Base-by-base conservation (phyloP, 2,329 filamentous ascomycete genomes). In the Tolypocladium paradoxum region DNA sequence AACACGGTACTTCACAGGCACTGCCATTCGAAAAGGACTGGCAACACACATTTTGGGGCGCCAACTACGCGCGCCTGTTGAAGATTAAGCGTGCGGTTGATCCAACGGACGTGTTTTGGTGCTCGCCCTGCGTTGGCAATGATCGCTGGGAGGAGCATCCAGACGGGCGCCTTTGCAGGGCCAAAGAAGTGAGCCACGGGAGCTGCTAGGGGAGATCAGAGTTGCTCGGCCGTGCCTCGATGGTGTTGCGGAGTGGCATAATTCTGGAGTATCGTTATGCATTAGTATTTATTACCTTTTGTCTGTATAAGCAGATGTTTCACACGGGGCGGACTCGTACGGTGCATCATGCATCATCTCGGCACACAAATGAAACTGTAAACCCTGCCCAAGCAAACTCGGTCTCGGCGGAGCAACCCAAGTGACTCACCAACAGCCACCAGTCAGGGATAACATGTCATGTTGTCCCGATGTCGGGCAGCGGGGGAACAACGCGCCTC, bases 71-170 rank as follows among this genome's bases (percentile, higher is more conserved):
- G 18, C 65, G 66, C 2, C 61, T 79, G 4, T 56, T 73, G 0
- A 48, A 60, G 18, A 73, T 78, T 50, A 79, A 80, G 63, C 64
- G 66, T 12, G 48, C 56, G 0, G 61, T 75, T n/a, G 76, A 80
- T 55, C 76, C 76, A 0, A 53, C 63, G 0, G 74, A 76, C 50
- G 65, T 79, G 2, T 72, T 79, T 16, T 76, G 74, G 68, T 78
- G 75, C 53, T 58, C 68, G 14, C 69, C 73, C 0, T 78, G 75
- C 51, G 73, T 77, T 1, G 75, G 75, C 0, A 73, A 68, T 51
- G 72, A 76, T 43, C 59, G 61, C 0, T 76, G 73, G 71, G 50
- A 59, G 46, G 58, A 68, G 31, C 50, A 49, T 0, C 12, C 52
- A 0, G 53, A 64, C 35, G 65, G 64, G 0, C 60, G 47, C 3